Evolutionary conservation across 441 rosid genomes (phyloP).

Genomic region (Pelargonium myrrhifolium): DNA sequence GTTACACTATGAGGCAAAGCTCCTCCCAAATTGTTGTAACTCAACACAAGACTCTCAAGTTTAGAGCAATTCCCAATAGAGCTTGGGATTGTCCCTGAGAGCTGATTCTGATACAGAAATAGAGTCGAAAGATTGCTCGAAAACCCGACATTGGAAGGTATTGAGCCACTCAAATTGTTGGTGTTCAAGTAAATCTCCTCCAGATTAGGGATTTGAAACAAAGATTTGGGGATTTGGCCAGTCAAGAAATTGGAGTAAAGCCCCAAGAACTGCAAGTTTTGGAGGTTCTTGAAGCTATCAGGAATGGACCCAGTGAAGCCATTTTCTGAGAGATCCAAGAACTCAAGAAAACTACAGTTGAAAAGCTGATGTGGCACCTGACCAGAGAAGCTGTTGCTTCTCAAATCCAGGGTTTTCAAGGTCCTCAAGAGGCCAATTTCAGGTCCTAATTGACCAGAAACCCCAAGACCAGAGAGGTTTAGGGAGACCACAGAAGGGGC

Average conservation of each 20-base stretch:
- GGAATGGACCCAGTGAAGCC: constrained; percentile 43
- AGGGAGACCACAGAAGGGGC: constrained; percentile 29
- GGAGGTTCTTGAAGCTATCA: constrained; percentile 30
- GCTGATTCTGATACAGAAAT: constrained; percentile 27
- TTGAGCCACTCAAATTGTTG: constrained; percentile 47
- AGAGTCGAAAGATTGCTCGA: constrained; percentile 31
- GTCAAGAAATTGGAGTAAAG: constrained; percentile 43
- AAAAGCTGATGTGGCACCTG: constrained; percentile 37
- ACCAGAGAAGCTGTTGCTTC: constrained; percentile 42
- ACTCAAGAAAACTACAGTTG: constrained; percentile 36
- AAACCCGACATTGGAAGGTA: constrained; percentile 47
- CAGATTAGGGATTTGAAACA: constrained; percentile 37
- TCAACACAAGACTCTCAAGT: constrained; percentile 35
- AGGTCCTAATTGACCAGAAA: constrained; percentile 55
- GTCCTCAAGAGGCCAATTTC: constrained; percentile 41
- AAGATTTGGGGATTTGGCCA: constrained; percentile 45
- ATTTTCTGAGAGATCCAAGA: constrained; percentile 51
- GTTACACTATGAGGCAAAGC: constrained; percentile 48
- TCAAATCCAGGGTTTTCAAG: constrained; percentile 40
- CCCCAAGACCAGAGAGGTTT: constrained; percentile 31
- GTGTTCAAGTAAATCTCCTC: constrained; percentile 28
- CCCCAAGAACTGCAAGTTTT: constrained; percentile 24
- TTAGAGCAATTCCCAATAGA: constrained; percentile 50
- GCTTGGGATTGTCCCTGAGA: constrained; percentile 56
- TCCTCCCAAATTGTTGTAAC: constrained; percentile 42